A percentile compares a stretch with the other conserved stretches of the same genome.
Evolutionary conservation across 345 rosid species (phyloP).

Genomic region (Mangifera indica): DNA sequence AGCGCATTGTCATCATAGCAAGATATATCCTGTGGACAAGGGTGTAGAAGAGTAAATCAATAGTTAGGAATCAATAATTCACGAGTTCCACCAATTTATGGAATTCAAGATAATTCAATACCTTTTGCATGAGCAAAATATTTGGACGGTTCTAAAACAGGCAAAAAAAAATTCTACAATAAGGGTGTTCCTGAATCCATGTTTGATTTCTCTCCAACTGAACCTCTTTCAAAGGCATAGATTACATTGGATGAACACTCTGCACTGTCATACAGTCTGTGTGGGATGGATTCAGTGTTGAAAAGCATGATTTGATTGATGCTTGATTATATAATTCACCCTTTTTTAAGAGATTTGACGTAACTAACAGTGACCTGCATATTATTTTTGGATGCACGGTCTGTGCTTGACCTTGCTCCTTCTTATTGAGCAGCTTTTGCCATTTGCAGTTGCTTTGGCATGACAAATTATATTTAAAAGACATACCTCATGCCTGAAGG

Average conservation of each 20-base stretch:
- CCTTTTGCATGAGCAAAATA: neutral
- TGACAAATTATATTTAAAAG: neutral
- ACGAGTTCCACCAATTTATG: neutral
- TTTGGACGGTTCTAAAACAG: neutral
- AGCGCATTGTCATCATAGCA: neutral
- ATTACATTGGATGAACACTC: neutral
- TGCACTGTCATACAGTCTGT: constrained; percentile 5
- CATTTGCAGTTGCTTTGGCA: neutral
- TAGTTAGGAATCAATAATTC: neutral
- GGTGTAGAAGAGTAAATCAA: neutral
- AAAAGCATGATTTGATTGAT: neutral
- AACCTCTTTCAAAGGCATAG: neutral
- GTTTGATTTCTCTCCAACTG: neutral
- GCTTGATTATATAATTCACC: neutral
- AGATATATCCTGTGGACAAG: neutral
- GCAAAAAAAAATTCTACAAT: neutral
- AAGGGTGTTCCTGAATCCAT: neutral
- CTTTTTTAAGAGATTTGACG: neutral
- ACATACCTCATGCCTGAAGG: neutral
- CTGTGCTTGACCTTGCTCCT: neutral
- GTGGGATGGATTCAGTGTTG: neutral
- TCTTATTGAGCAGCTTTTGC: neutral
- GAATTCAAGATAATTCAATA: neutral
- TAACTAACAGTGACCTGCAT: neutral
- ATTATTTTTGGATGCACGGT: neutral